Evolutionary conservation across 2,329 filamentous ascomycete species (phyloP), one percentile per base, ranked within the genome.

Genomic region (Cercospora brassicicola): DNA sequence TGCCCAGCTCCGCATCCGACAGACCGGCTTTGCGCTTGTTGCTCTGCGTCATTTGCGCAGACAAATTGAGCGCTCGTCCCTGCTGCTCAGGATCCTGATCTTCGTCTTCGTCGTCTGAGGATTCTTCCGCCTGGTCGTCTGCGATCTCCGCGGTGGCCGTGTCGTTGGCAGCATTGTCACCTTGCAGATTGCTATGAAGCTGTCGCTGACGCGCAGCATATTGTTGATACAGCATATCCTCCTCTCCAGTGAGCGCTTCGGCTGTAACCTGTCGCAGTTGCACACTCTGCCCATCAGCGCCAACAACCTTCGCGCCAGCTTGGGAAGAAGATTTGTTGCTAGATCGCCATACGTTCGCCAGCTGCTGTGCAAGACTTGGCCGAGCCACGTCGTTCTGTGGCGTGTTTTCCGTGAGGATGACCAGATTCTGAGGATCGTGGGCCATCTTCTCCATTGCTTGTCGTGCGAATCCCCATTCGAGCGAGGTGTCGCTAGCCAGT

Each of bases 401-500:
- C 1, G 88, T 85, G 70, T 89, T 88, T 74, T 98, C 94, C 0
- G 94, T 97, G 53, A 99, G 81, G 63, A 99, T 88, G 39, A 99
- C 87, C 56, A 98, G 82, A 77, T 97, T 99, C 51, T 89, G 88
- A 1, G 90, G 83, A 71, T 96, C 91, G 67, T 87, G 85, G 0
- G 93, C 93, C 65, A 99, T 84, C 9, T 86, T 85, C 71, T 87
- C 88, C 59, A 99, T 81, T 0, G 94, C 84, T 63, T 94, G 89
- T 75, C 91, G 92, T 0, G 95, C 96, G 76, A 97, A 96, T 0
- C 95, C 95, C 95, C 95, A 99, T 74, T 97, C 93, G 20, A 98
- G 82, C 31, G 92, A 96, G 3, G 89, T 87, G 78, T 98, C 94
- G 73, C 93, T 97, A 2, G 95, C 94, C 66, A 99, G 84, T 62